A percentile compares a stretch with the other conserved stretches of the same genome.
These are phyloP conservation scores for Trichopus zeylanicus DNA, from an alignment of 116 monocot species.

Conservation along the genomic window DNA sequence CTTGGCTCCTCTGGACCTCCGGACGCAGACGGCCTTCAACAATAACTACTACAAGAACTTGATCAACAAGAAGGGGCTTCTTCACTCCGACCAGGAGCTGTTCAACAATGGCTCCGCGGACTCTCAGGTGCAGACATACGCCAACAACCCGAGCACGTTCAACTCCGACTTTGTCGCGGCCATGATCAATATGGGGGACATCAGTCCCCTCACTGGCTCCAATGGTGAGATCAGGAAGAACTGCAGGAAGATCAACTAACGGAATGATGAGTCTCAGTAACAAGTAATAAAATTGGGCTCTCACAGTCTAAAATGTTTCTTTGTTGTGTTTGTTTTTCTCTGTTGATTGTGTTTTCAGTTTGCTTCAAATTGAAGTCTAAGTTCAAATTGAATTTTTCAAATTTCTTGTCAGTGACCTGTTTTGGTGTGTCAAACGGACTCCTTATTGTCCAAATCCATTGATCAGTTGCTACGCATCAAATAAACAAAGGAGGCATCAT, in stretches of 20 bases:
- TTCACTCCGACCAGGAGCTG: slow-evolving; percentile 6
- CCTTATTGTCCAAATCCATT: too few relatives aligned
- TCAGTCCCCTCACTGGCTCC: background rate
- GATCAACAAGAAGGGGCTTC: background rate
- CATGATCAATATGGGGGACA: slow-evolving; percentile 1
- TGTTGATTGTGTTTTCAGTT: too few relatives aligned
- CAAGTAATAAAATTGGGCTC: too few relatives aligned
- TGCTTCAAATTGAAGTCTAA: too few relatives aligned
- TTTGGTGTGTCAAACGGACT: too few relatives aligned
- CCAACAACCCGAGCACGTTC: background rate
- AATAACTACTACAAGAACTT: slow-evolving; percentile 4
- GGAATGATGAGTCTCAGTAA: too few relatives aligned
- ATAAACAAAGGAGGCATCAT: too few relatives aligned
- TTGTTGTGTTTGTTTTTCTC: too few relatives aligned
- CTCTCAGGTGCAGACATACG: background rate
- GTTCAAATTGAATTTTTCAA: too few relatives aligned
- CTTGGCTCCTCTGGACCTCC: background rate
- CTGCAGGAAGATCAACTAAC: background rate
- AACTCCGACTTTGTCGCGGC: background rate
- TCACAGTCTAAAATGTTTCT: too few relatives aligned
- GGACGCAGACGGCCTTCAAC: background rate
- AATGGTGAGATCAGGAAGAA: slow-evolving; percentile 4
- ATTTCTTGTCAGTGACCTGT: too few relatives aligned
- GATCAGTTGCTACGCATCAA: too few relatives aligned
- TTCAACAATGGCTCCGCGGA: slow-evolving; percentile 5